These are phyloP conservation scores for Raffaelea ambrosiae DNA, from an alignment of 2,329 filamentous ascomycete species.

Conservation along the genomic window DNA sequence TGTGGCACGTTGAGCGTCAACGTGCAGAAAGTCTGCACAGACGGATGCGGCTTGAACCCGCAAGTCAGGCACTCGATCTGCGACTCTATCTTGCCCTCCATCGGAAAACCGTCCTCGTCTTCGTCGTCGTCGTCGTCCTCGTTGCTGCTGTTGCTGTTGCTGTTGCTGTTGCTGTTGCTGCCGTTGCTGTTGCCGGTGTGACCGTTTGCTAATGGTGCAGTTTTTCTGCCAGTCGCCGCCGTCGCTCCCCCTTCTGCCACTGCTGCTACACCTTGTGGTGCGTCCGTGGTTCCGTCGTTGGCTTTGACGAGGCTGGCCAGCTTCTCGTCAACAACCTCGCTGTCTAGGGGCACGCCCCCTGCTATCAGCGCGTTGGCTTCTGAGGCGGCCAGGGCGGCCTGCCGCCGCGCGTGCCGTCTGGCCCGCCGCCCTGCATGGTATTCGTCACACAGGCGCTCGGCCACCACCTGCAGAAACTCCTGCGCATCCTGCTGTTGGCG, in stretches of 20 bases:
- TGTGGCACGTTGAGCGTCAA: constrained; percentile 88
- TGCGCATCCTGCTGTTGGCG: constrained; percentile 96
- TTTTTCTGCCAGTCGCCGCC: background rate
- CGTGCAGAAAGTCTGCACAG: constrained; percentile 79
- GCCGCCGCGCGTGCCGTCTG: constrained; percentile 45
- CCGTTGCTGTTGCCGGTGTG: background rate
- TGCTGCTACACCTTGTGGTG: background rate
- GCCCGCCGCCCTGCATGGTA: constrained; percentile 79
- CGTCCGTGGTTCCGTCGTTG: background rate
- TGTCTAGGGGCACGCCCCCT: constrained; percentile 3
- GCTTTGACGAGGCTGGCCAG: constrained; percentile 8
- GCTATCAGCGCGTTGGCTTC: background rate
- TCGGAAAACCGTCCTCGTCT: constrained; percentile 69
- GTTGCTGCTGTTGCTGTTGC: background rate
- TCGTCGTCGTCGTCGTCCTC: constrained; percentile 25
- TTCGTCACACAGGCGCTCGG: constrained; percentile 87
- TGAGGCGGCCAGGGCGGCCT: constrained; percentile 11
- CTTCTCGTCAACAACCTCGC: constrained; percentile 8
- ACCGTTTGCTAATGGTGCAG: background rate
- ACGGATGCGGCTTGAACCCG: constrained; percentile 78
- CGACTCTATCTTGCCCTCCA: constrained; percentile 89
- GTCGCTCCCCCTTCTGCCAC: background rate
- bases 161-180: background rate
- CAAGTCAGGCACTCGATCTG: constrained; percentile 90
- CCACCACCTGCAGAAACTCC: constrained; percentile 90